Conservation (phyloP, 228 moss, liverwort and hornwort species). For the Sphagnum fallax region DNA sequence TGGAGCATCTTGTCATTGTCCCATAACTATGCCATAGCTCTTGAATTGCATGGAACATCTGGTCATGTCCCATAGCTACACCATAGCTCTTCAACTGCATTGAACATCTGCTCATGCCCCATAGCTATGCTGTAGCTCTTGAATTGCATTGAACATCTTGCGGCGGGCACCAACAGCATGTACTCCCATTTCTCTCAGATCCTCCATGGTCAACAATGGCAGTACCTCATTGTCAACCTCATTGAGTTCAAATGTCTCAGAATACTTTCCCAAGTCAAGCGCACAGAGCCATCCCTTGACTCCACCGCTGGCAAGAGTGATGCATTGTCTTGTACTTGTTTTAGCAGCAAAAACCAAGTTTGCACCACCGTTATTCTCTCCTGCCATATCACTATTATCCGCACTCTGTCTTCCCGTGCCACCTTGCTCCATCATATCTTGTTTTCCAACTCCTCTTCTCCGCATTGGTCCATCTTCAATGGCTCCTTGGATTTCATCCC, state of each 20-base stretch:
- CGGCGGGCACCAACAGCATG: conserved; percentile 82
- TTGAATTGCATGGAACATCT: no score
- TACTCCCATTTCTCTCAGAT: conserved; percentile 90
- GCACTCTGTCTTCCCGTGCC: conserved; percentile 9
- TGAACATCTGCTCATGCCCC: no score
- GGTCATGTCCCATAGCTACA: no score
- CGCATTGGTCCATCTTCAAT: conserved; percentile 45
- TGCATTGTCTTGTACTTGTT: conserved; percentile 35
- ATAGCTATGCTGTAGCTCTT: conserved; percentile 24
- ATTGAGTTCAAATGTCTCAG: conserved; percentile 70
- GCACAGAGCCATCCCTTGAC: conserved; percentile 72
- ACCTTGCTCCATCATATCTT: conserved; percentile 25
- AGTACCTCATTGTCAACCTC: conserved; percentile 92
- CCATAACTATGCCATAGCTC: no score
- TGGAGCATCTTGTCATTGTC: conserved; percentile 52
- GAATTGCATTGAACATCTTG: conserved; percentile 79
- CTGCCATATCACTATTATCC: conserved; percentile 33
- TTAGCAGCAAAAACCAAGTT: neutral
- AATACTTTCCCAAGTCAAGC: conserved; percentile 74
- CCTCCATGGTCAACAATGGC: conserved; percentile 83
- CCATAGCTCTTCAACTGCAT: no score
- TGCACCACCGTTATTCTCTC: conserved; percentile 28
- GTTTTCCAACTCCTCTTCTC: conserved; percentile 18
- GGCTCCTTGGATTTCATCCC: conserved; percentile 48
- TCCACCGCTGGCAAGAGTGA: conserved; percentile 20